phyloP scores from a whole-genome alignment of 495 filamentous ascomycete genomes.

The Aspergillus diversus region DNA sequence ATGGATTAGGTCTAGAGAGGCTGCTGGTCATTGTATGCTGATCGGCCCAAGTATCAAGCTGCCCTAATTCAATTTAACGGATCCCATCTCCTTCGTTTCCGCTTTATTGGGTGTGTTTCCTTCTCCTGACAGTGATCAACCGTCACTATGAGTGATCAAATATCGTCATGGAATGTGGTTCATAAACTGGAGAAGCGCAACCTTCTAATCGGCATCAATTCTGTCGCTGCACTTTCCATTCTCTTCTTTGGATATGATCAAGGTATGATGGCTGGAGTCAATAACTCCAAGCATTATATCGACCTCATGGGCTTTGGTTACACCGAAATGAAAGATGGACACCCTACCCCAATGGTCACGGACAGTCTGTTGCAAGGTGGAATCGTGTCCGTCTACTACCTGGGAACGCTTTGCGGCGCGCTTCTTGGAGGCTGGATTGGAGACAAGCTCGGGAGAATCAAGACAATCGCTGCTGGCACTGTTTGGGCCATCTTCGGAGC shows the following conservation, averaged over 20 bases:
- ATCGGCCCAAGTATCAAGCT: background rate
- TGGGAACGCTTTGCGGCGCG: slow-evolving; percentile 66
- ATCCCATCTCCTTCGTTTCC: background rate
- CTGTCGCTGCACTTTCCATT: slow-evolving; percentile 62
- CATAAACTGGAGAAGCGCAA: slow-evolving; percentile 63
- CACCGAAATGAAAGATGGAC: slow-evolving; percentile 48
- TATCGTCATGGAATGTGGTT: slow-evolving; percentile 60
- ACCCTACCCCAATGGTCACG: slow-evolving; percentile 55
- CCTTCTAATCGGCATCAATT: slow-evolving; percentile 68
- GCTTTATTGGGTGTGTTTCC: background rate
- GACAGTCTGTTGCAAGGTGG: slow-evolving; percentile 68
- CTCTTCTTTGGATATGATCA: slow-evolving; percentile 70
- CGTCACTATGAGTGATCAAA: slow-evolving; percentile 47
- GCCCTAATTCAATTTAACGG: background rate
- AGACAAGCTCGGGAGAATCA: slow-evolving; percentile 64
- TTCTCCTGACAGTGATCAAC: background rate
- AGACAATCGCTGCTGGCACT: slow-evolving; percentile 60
- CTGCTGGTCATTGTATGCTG: background rate
- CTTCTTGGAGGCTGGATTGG: slow-evolving; percentile 64
- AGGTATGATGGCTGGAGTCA: slow-evolving; percentile 78
- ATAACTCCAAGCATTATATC: slow-evolving; percentile 66
- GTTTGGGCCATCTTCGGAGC: slow-evolving; percentile 63
- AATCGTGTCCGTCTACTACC: slow-evolving; percentile 71
- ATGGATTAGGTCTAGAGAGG: background rate
- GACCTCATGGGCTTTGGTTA: slow-evolving; percentile 69